Evolutionary conservation across 1,284 basidiomycete species (phyloP).

Genomic region (Fomitopsis pinicola): DNA sequence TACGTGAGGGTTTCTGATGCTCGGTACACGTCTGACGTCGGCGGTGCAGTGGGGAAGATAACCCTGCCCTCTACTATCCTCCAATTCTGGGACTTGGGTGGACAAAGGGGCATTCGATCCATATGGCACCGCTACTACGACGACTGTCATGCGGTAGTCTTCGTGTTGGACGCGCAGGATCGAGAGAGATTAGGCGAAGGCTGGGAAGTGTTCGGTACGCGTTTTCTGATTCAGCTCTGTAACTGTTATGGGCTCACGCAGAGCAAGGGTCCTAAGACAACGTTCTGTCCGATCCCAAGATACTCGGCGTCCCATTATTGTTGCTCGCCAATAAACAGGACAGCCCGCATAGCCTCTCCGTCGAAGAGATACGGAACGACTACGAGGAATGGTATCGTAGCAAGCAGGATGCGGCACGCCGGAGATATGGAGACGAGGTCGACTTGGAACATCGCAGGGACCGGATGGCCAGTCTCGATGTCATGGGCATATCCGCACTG

Average conservation of each 20-base stretch:
- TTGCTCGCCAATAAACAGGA: constrained; percentile 95
- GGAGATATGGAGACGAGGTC: constrained; percentile 47
- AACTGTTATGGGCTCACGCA: constrained; percentile 11
- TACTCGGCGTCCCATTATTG: constrained; percentile 82
- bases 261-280: constrained; percentile 52
- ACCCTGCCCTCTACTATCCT: constrained; percentile 87
- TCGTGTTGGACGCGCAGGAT: constrained; percentile 88
- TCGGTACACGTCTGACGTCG: neutral
- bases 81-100: constrained; percentile 93
- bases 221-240: neutral
- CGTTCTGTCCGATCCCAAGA: constrained; percentile 81
- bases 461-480: constrained; percentile 82
- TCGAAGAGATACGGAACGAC: constrained; percentile 85
- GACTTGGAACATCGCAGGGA: constrained; percentile 51
- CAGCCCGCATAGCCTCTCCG: constrained; percentile 69
- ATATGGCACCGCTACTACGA: constrained; percentile 95
- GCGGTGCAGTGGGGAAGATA: constrained; percentile 77
- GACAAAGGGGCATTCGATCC: constrained; percentile 84
- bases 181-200: constrained; percentile 82
- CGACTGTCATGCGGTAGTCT: constrained; percentile 91
- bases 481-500: constrained; percentile 85
- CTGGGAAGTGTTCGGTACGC: constrained; percentile 91
- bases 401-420: constrained; percentile 60
- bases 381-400: constrained; percentile 86
- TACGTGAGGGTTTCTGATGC: constrained; percentile 32